Evolutionary conservation across 2,329 filamentous ascomycete genomes (phyloP).

Genomic region (Pseudocercospora fijiensis): DNA sequence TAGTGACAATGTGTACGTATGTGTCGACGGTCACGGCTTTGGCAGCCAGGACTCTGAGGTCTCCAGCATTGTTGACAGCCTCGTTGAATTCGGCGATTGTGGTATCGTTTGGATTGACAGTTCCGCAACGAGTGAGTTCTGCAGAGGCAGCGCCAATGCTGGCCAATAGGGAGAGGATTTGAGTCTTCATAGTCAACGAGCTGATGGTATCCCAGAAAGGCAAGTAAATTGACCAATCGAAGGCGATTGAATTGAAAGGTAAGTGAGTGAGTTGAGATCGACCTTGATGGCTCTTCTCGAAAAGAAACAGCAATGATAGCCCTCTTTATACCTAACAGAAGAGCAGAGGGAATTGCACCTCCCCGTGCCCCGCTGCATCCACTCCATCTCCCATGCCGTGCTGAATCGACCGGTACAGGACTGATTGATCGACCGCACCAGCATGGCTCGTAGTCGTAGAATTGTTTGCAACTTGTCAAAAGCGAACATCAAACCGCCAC

Average conservation of each 20-base stretch:
- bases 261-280: constrained; percentile 13
- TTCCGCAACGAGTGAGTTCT: constrained; percentile 25
- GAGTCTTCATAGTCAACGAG: constrained; percentile 18
- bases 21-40: constrained; percentile 18
- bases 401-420: constrained; percentile 12
- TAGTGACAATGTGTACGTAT: constrained; percentile 47
- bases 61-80: constrained; percentile 18
- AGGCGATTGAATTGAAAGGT: neutral
- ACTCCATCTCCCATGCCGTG: constrained; percentile 9
- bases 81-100: constrained; percentile 23
- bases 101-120: constrained; percentile 20
- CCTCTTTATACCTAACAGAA: constrained; percentile 16
- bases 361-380: neutral
- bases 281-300: constrained; percentile 13
- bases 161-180: constrained; percentile 14
- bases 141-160: constrained; percentile 19
- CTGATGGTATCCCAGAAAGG: neutral
- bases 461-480: constrained; percentile 13
- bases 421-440: constrained; percentile 10
- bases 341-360: neutral
- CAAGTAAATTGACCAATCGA: neutral
- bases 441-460: constrained; percentile 9
- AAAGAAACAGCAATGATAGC: neutral
- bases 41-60: constrained; percentile 10
- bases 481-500: constrained; percentile 19